Percentiles rank a stretch among this genome's conserved stretches.
phyloP scores from a whole-genome alignment of 768 basidiomycete species.

The Pleurotus sapidus region DNA sequence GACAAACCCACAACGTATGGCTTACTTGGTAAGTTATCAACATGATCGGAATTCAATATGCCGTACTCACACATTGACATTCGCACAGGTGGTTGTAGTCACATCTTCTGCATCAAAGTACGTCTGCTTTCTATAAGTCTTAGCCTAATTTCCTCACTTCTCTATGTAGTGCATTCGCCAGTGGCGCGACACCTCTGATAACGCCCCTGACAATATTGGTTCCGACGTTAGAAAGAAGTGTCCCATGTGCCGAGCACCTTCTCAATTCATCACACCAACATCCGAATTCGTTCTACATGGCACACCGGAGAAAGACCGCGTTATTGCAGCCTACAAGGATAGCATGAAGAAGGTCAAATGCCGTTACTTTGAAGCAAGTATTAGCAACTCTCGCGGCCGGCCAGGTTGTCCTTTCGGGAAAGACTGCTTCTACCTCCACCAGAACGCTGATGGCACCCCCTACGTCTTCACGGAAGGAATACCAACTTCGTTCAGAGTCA shows the following conservation, averaged over 20 bases:
- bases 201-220: slow-evolving; percentile 44
- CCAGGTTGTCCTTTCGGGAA: slow-evolving; percentile 76
- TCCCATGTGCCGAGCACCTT: slow-evolving; percentile 69
- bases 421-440: slow-evolving; percentile 81
- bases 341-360: slow-evolving; percentile 75
- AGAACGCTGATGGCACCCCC: slow-evolving; percentile 62
- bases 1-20: slow-evolving; percentile 72
- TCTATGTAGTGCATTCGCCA: slow-evolving; percentile 65
- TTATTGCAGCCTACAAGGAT: slow-evolving; percentile 58
- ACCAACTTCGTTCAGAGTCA: slow-evolving; percentile 51
- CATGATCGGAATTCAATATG: not conserved
- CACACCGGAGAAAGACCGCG: slow-evolving; percentile 47
- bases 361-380: slow-evolving; percentile 52
- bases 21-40: slow-evolving; percentile 50
- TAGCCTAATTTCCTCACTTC: not conserved
- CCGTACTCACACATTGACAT: slow-evolving; percentile 9
- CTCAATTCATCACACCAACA: slow-evolving; percentile 72
- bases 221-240: slow-evolving; percentile 72
- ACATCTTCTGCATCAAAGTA: slow-evolving; percentile 75
- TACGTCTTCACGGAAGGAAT: slow-evolving; percentile 55
- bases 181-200: slow-evolving; percentile 67
- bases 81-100: slow-evolving; percentile 62
- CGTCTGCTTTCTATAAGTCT: slow-evolving; percentile 14
- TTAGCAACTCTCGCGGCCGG: slow-evolving; percentile 25
- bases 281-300: slow-evolving; percentile 61